Evolutionary conservation across 2,329 filamentous ascomycete genomes (phyloP), one percentile per base, ranked within the genome.

Genomic region (Fusarium sp.): DNA sequence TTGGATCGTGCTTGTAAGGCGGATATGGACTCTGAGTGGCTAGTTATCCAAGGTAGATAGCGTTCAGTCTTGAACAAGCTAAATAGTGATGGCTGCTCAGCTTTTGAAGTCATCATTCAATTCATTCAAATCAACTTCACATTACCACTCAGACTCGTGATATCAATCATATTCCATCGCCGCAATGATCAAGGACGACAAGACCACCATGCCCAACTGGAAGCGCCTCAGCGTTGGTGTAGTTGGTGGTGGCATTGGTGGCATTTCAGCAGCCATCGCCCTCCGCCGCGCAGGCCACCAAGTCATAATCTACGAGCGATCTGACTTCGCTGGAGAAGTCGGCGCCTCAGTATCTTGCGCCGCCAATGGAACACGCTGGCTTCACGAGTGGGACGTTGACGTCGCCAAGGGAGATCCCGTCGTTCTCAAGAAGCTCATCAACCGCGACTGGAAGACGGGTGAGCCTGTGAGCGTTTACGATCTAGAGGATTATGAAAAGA

Each of bases 401-500:
- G 81, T 92, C 2, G 79, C 79, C 15, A 87, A 87, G 71, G 90
- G 89, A 10, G 86, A 90, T 58, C 89, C 89, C 0, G 89, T 92
- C 3, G 79, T 91, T 2, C 78, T 92, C 48, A 83, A 83, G 76
- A 88, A 88, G 71, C 82, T 92, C 52, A 91, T 92, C 79, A 90
- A 88, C 75, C 84, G 87, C 5, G 89, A 92, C 77, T 92, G 89
- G 89, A 84, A 86, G 74, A 91, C 89, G 1, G 90, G 90, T 1
- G 86, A 91, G 77, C 84, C 87, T 0, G 83, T 88, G 24, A 90
- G 85, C 67, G 86, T 89, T 1, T 91, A 90, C 69, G 84, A 87
- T 68, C 77, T 92, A 19, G 83, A 79, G 13, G 89, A 91, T 72
- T 92, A 92, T 58, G 85, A 91, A 76, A 74, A 87, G 78, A 81